phyloP scores from a whole-genome alignment of 1,284 basidiomycete genomes.

The Naganishia albida region DNA sequence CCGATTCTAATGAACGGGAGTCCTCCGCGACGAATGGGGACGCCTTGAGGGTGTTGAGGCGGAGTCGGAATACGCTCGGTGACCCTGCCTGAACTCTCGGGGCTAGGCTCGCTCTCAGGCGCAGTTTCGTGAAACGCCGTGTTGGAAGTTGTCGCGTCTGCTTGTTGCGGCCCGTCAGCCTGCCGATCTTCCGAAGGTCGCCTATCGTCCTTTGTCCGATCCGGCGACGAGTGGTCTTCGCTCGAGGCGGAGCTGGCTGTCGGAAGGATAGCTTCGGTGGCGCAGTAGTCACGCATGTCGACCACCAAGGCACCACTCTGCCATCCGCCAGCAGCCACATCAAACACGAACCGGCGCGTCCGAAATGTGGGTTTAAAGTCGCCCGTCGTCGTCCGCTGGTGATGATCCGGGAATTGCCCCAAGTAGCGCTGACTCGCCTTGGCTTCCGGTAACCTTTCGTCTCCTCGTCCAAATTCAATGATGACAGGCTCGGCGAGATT shows the following conservation, averaged over 20 bases:
- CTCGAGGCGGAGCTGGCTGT: background rate
- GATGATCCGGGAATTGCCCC: background rate
- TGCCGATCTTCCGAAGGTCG: background rate
- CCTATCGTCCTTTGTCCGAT: background rate
- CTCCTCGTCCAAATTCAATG: conserved; percentile 67
- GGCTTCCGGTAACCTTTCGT: conserved; percentile 36
- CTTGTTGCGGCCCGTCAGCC: background rate
- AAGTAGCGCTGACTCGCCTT: background rate
- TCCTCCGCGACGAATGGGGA: conserved; percentile 1
- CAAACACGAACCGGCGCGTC: conserved; percentile 68
- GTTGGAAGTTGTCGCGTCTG: background rate
- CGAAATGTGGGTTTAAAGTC: conserved; percentile 32
- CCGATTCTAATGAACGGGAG: conserved; percentile 33
- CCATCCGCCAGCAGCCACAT: conserved; percentile 77
- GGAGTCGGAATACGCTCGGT: background rate
- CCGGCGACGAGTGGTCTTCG: too few relatives aligned
- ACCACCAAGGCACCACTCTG: conserved; percentile 83
- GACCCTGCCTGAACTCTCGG: background rate
- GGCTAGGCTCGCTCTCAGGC: background rate
- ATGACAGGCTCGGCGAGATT: conserved; percentile 63
- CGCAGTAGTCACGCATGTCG: conserved; percentile 54
- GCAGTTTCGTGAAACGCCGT: background rate
- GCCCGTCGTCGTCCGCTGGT: conserved; percentile 21
- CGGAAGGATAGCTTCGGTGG: background rate
- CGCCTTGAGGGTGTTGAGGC: background rate